Evolutionary conservation across 1,284 basidiomycete genomes (phyloP).

Genomic region (Leccinum discolor): DNA sequence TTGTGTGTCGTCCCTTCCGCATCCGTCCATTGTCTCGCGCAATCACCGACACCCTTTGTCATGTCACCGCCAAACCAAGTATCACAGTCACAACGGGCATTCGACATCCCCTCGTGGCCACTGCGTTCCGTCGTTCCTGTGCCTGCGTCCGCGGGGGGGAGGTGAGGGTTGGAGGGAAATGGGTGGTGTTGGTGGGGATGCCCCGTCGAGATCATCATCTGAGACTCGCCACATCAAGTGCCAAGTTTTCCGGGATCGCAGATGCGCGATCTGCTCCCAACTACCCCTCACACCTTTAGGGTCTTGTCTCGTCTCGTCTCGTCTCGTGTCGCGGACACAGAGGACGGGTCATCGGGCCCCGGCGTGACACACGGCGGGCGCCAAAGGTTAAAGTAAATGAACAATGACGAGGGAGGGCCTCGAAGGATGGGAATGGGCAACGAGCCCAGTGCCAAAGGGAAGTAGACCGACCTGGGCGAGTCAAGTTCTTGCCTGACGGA

Average conservation of each 20-base stretch:
- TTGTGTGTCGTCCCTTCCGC: not conserved
- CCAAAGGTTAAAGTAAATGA: not conserved
- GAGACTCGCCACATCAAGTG: not conserved
- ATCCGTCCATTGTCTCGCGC: not conserved
- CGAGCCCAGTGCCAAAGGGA: no score
- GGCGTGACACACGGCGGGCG: not conserved
- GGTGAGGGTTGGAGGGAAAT: not conserved
- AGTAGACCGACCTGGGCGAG: no score
- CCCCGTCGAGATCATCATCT: not conserved
- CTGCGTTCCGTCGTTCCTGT: not conserved
- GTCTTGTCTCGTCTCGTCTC: no score
- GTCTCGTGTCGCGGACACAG: not conserved
- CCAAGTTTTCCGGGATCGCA: not conserved
- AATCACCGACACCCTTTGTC: not conserved
- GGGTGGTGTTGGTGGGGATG: no score
- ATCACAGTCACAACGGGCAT: not conserved
- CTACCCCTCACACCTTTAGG: not conserved
- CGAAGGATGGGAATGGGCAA: no score
- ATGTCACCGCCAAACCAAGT: not conserved
- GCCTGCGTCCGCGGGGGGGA: not conserved
- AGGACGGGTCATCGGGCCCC: not conserved
- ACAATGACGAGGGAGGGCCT: not conserved
- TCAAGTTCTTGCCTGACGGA: no score
- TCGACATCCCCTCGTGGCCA: not conserved
- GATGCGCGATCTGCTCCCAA: not conserved